Percentiles rank a stretch among this genome's conserved stretches.
phyloP scores from a whole-genome alignment of 78 protist species.

The Emiliania huxleyi region DNA sequence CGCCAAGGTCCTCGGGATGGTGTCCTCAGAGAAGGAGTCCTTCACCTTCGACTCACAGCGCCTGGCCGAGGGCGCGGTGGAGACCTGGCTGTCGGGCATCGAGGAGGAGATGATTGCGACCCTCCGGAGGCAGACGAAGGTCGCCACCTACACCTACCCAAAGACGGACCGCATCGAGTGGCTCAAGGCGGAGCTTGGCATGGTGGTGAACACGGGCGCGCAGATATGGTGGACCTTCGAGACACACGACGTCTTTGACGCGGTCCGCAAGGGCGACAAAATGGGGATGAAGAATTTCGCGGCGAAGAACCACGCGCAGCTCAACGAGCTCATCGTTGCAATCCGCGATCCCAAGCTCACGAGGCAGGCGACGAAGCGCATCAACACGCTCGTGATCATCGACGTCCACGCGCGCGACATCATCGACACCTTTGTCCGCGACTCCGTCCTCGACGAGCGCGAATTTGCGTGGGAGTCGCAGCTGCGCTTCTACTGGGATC shows the following conservation, averaged over 20 bases:
- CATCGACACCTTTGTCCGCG: conserved; percentile 82
- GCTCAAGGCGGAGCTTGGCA: conserved; percentile 61
- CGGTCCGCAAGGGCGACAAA: conserved; percentile 72
- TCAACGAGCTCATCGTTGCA: conserved; percentile 62
- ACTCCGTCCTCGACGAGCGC: conserved; percentile 74
- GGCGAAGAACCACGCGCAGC: conserved; percentile 26
- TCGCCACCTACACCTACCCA: conserved; percentile 75
- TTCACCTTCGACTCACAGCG: conserved; percentile 51
- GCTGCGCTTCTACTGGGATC: conserved; percentile 86
- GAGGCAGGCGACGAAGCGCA: conserved; percentile 56
- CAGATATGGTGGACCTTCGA: conserved; percentile 95
- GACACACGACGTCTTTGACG: conserved; percentile 78
- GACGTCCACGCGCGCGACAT: conserved; percentile 92
- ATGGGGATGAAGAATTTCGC: conserved; percentile 63
- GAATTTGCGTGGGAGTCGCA: conserved; percentile 94
- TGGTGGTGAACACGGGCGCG: conserved; percentile 62
- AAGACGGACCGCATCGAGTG: conserved; percentile 58
- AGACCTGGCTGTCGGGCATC: conserved; percentile 83
- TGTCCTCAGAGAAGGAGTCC: conserved; percentile 78
- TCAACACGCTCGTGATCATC: conserved; percentile 82
- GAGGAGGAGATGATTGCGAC: conserved; percentile 72
- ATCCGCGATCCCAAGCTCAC: conserved; percentile 39
- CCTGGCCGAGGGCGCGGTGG: conserved; percentile 78
- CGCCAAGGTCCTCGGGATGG: conserved; percentile 57
- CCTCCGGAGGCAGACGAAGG: conserved; percentile 66